Evolutionary conservation across 345 rosid species (phyloP).

Genomic region (Eucalyptus curtisii): DNA sequence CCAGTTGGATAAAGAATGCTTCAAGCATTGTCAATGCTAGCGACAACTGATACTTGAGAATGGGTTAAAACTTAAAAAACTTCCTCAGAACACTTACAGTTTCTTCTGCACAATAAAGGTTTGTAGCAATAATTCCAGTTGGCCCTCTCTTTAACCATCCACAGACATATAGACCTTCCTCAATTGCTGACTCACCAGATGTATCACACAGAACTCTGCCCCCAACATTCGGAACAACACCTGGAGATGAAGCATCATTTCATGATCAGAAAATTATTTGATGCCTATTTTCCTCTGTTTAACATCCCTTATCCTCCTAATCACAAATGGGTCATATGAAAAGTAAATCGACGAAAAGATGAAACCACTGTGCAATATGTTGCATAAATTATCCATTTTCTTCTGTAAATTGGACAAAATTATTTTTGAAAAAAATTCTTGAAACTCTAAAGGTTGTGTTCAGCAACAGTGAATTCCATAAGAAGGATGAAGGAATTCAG

Average conservation of each 20-base stretch:
- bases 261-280: neutral
- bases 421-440: neutral
- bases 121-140: constrained; percentile 78
- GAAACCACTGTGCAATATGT: neutral
- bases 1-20: neutral
- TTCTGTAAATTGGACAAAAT: neutral
- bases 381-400: neutral
- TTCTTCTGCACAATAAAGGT: constrained; percentile 89
- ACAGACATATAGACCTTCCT: constrained; percentile 75
- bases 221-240: constrained; percentile 55
- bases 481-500: neutral
- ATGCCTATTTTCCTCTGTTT: neutral
- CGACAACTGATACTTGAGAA: neutral
- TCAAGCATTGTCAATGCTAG: neutral
- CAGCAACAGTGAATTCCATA: neutral
- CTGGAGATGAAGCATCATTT: constrained; percentile 15
- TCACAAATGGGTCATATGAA: neutral
- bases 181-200: constrained; percentile 25
- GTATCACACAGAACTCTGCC: constrained; percentile 56
- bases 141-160: constrained; percentile 99
- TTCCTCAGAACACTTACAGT: constrained; percentile 37
- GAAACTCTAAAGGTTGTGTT: neutral
- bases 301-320: neutral
- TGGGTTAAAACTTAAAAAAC: neutral
- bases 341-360: neutral